Percentiles rank a stretch among this genome's conserved stretches.
Conservation (phyloP, 495 filamentous ascomycete genomes). For the Hypoxylon rickii region DNA sequence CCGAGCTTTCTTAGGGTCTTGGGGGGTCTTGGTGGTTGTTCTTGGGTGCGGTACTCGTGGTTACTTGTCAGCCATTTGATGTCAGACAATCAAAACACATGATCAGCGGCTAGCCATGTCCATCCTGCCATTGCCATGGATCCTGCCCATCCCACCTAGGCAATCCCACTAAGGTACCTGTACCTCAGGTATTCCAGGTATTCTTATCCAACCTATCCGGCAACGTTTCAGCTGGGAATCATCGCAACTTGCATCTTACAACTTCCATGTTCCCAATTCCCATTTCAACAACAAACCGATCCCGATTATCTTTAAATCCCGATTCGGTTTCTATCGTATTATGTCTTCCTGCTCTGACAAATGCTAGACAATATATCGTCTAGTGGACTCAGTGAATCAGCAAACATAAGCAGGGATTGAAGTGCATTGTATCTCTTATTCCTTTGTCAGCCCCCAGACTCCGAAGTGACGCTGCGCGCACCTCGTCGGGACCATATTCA, state of each 20-base stretch:
- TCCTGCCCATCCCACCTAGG: too few relatives aligned
- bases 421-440: not conserved
- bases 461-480: not conserved
- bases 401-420: too few relatives aligned
- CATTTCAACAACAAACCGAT: conserved; percentile 6
- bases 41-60: too few relatives aligned
- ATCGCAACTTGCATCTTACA: conserved; percentile 27
- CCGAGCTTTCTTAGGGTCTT: too few relatives aligned
- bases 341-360: conserved; percentile 21
- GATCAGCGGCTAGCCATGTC: too few relatives aligned
- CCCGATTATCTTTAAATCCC: conserved; percentile 6
- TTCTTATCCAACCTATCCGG: conserved; percentile 14
- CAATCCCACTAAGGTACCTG: too few relatives aligned
- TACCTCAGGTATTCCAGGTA: too few relatives aligned
- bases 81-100: too few relatives aligned
- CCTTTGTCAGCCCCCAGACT: conserved; percentile 20
- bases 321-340: conserved; percentile 5
- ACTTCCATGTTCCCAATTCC: conserved; percentile 22
- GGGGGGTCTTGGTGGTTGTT: too few relatives aligned
- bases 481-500: conserved; percentile 27
- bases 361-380: conserved; percentile 30
- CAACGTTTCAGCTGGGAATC: conserved; percentile 1
- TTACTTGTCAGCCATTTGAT: too few relatives aligned
- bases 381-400: too few relatives aligned
- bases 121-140: too few relatives aligned